Conservation (phyloP, 305 asterid genomes). For the Withania somnifera region DNA sequence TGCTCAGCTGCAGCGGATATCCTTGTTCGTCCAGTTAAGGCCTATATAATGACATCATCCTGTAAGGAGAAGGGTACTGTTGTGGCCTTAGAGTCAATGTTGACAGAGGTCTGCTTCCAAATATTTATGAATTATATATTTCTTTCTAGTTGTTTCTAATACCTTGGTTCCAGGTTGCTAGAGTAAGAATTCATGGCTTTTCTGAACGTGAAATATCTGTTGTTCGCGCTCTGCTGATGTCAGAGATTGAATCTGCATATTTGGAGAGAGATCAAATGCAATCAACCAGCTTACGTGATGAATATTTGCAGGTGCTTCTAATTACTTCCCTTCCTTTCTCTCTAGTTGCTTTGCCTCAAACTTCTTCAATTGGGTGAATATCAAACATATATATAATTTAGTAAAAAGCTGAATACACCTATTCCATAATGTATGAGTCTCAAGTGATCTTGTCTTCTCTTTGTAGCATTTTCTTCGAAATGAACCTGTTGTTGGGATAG, state of each 20-base stretch:
- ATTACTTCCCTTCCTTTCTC: constrained; percentile 4
- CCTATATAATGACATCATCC: constrained; percentile 84
- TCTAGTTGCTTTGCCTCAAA: neutral
- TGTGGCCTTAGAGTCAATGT: constrained; percentile 84
- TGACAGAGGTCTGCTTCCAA: constrained; percentile 54
- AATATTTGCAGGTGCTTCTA: constrained; percentile 59
- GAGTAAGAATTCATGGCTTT: constrained; percentile 79
- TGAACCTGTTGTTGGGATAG: constrained; percentile 94
- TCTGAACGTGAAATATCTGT: constrained; percentile 85
- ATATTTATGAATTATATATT: constrained; percentile 4
- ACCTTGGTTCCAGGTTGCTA: constrained; percentile 61
- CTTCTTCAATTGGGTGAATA: neutral
- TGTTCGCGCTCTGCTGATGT: constrained; percentile 70
- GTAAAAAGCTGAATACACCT: neutral
- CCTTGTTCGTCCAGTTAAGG: constrained; percentile 71
- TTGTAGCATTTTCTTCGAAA: constrained; percentile 81
- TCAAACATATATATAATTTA: neutral
- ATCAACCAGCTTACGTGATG: constrained; percentile 75
- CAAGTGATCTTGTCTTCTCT: constrained; percentile 5
- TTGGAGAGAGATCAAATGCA: constrained; percentile 92
- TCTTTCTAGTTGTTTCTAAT: constrained; percentile 26
- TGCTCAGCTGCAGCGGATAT: constrained; percentile 90
- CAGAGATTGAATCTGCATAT: constrained; percentile 92
- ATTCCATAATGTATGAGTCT: neutral
- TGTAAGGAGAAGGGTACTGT: constrained; percentile 81